Evolutionary conservation across 1,284 basidiomycete genomes (phyloP).

Genomic region (Tilletia setariae): DNA sequence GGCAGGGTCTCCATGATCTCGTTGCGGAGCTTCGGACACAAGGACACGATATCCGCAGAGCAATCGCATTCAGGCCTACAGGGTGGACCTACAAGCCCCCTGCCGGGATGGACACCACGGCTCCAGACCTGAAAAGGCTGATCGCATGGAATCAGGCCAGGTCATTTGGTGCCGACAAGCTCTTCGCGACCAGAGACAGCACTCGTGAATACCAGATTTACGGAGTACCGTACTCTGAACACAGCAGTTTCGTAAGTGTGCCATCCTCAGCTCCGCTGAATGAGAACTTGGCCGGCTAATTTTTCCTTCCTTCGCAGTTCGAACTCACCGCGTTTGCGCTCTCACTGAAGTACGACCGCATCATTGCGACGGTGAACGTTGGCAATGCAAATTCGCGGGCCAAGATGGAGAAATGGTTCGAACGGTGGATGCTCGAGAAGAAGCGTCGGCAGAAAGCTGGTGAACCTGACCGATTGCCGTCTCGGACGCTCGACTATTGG

Average conservation of each 20-base stretch:
- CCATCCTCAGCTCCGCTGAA: neutral
- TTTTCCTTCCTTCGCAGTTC: constrained; percentile 24
- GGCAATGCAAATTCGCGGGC: constrained; percentile 65
- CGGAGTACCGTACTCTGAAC: constrained; percentile 89
- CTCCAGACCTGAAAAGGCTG: constrained; percentile 28
- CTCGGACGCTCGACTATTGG: constrained; percentile 6
- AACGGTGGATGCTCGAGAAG: constrained; percentile 43
- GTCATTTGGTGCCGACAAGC: constrained; percentile 66
- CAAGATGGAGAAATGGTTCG: constrained; percentile 49
- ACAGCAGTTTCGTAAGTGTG: constrained; percentile 61
- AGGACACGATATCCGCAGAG: constrained; percentile 69
- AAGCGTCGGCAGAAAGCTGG: constrained; percentile 28
- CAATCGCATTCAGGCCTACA: constrained; percentile 82
- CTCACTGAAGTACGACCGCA: constrained; percentile 72
- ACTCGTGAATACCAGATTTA: constrained; percentile 68
- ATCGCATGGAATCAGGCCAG: constrained; percentile 67
- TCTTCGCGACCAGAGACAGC: constrained; percentile 71
- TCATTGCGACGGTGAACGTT: constrained; percentile 95
- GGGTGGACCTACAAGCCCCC: constrained; percentile 83
- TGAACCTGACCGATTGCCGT: constrained; percentile 16
- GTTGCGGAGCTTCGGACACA: constrained; percentile 63
- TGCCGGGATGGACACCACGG: constrained; percentile 61
- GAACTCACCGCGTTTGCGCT: constrained; percentile 78
- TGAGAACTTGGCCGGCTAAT: constrained; percentile 19
- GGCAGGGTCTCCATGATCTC: constrained; percentile 75